Evolutionary conservation across 495 filamentous ascomycete species (phyloP), one percentile per base, ranked within the genome.

Genomic region (Articulospora tetracladia): DNA sequence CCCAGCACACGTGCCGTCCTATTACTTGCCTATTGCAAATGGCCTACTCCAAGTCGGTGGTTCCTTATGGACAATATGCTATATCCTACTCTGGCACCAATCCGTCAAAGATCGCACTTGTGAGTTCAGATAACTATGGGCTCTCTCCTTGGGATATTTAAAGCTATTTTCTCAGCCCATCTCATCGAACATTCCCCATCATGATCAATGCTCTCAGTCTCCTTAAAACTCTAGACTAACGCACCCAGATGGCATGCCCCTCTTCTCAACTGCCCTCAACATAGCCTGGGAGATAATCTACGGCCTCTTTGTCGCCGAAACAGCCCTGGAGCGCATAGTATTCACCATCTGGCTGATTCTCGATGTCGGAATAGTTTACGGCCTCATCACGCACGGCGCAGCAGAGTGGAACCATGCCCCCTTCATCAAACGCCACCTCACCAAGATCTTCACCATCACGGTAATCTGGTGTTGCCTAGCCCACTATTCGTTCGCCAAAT

Each of bases 261-360:
- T 79, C 13, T 58, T 77, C 49, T 68, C 73, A 0, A 70, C 78
- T 19, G 69, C 72, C 55, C 62, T 71, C 61, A 78, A 79, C 58
- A 62, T 80, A 17, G 70, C 68, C 17, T 79, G 77, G 76, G 76
- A 79, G 66, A 56, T 74, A 7, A 64, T 79, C 39, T 73, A 72
- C 61, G 64, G 62, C 13, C 60, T 77, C 51, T 76, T 67, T 65
- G 70, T 80, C 27, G 65, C 68, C 64, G 73, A 78, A 57, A 51
- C 65, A 30, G 27, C 52, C 0, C 63, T 75, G 17, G 77, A 80
- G 61, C 58, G 61, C n/a, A 10, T 67, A 46, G 75, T 74, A 12
- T 78, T 77, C 64, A 44, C 53, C 20, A 52, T 73, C 48, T 79
- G 76, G 76, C 68, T 77, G 23, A 2, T 76, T 3, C 55, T 78